Evolutionary conservation across 1,284 basidiomycete species (phyloP).

Genomic region (Peniophora sp.): DNA sequence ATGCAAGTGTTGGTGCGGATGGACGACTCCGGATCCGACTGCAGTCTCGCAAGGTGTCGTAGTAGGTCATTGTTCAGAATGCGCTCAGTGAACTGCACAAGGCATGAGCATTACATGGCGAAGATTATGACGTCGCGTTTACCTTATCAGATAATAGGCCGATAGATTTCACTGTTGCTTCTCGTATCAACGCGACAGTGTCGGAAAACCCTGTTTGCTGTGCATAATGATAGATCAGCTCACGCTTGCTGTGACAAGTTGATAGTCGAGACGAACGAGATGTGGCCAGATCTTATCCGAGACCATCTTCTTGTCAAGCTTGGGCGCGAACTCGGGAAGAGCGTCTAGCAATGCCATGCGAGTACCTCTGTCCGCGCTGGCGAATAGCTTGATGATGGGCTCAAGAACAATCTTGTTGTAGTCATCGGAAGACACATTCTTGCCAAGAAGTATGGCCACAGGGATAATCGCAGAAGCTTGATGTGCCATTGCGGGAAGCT

Average conservation of each 20-base stretch:
- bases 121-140: neutral
- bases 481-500: constrained; percentile 69
- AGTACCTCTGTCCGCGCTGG: constrained; percentile 86
- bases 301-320: constrained; percentile 80
- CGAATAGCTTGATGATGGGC: constrained; percentile 78
- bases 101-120: neutral
- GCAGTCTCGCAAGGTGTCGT: constrained; percentile 87
- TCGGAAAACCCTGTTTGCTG: constrained; percentile 94
- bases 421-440: constrained; percentile 63
- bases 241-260: neutral
- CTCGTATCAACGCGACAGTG: constrained; percentile 87
- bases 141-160: constrained; percentile 83
- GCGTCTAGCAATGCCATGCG: constrained; percentile 91
- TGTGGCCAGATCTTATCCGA: constrained; percentile 90
- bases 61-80: constrained; percentile 96
- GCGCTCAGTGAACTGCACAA: constrained; percentile 71
- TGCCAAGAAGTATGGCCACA: constrained; percentile 74
- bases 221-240: neutral
- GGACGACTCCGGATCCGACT: constrained; percentile 87
- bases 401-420: constrained; percentile 65
- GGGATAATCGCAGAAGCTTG: constrained; percentile 77
- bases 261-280: constrained; percentile 45
- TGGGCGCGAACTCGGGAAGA: constrained; percentile 78
- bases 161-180: constrained; percentile 89
- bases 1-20: constrained; percentile 98